Percentiles rank a stretch among this genome's conserved stretches.
Conservation (phyloP, 2,329 filamentous ascomycete species). For the Sphaceloma murrayae region DNA sequence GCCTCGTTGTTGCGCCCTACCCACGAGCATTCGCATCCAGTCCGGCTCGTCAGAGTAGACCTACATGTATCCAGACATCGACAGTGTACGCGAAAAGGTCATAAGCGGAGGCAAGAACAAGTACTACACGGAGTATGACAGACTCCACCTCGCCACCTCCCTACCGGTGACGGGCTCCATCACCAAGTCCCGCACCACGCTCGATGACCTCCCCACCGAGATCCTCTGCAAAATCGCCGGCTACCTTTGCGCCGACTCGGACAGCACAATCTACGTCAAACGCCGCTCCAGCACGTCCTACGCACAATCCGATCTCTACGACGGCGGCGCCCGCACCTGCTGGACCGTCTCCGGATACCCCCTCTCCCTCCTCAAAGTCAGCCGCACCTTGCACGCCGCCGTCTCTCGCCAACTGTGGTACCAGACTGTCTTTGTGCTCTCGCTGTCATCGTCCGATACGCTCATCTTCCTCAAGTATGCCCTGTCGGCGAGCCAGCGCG, state of each 20-base stretch:
- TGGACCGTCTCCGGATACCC: slow-evolving; percentile 17
- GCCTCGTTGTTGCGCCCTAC: no score
- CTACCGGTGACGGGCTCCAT: not conserved
- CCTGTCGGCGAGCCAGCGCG: slow-evolving; percentile 15
- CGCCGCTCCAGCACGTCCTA: slow-evolving; percentile 6
- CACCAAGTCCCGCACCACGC: not conserved
- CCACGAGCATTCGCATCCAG: no score
- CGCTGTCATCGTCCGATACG: slow-evolving; percentile 16
- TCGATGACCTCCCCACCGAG: slow-evolving; percentile 18
- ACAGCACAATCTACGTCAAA: slow-evolving; percentile 15
- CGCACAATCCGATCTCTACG: slow-evolving; percentile 10
- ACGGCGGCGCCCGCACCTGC: not conserved
- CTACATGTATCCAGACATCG: slow-evolving; percentile 9
- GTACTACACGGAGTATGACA: slow-evolving; percentile 9
- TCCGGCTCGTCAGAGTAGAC: no score
- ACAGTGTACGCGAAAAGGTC: not conserved
- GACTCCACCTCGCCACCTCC: not conserved
- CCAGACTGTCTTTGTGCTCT: slow-evolving; percentile 16
- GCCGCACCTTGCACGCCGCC: slow-evolving; percentile 14
- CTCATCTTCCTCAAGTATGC: slow-evolving; percentile 19
- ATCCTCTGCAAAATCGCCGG: slow-evolving; percentile 17
- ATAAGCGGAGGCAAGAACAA: slow-evolving; percentile 3
- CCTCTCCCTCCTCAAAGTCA: slow-evolving; percentile 15
- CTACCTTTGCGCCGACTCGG: slow-evolving; percentile 11
- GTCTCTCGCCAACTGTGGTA: slow-evolving; percentile 17